These are phyloP conservation scores for Xenoacremonium recifei DNA, from an alignment of 2,329 filamentous ascomycete species.

Conservation along the genomic window DNA sequence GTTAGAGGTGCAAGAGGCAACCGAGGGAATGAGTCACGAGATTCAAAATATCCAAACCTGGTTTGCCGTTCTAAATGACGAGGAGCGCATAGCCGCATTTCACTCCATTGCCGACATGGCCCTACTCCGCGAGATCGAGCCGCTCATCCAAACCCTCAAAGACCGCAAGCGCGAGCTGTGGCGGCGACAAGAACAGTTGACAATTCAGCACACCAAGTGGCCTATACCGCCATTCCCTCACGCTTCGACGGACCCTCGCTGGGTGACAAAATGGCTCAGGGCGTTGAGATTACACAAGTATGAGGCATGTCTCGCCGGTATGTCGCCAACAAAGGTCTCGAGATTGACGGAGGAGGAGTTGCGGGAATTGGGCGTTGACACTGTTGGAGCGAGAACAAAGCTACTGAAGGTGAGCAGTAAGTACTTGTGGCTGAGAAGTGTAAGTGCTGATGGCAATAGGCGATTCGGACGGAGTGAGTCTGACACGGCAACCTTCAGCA, in stretches of 20 bases:
- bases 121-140: conserved; percentile 24
- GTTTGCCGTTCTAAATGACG: conserved; percentile 23
- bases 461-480: too few species aligned
- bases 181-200: conserved; percentile 22
- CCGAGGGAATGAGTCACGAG: conserved; percentile 17
- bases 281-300: conserved; percentile 26
- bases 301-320: conserved; percentile 19
- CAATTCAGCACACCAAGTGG: conserved; percentile 25
- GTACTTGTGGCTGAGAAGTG: too few species aligned
- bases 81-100: conserved; percentile 18
- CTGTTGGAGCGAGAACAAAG: conserved; percentile 23
- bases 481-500: too few species aligned
- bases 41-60: conserved; percentile 24
- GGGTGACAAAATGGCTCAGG: conserved; percentile 24
- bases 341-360: conserved; percentile 17
- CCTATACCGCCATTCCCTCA: conserved; percentile 22
- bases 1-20: conserved; percentile 7
- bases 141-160: conserved; percentile 24
- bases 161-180: conserved; percentile 24
- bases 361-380: conserved; percentile 23
- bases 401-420: conserved; percentile 11
- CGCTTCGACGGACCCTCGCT: conserved; percentile 21
- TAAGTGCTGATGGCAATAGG: conserved; percentile 12
- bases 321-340: conserved; percentile 20
- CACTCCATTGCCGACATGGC: conserved; percentile 22